phyloP scores from a whole-genome alignment of 1,284 basidiomycete genomes.

The Porphyrellus sp. region DNA sequence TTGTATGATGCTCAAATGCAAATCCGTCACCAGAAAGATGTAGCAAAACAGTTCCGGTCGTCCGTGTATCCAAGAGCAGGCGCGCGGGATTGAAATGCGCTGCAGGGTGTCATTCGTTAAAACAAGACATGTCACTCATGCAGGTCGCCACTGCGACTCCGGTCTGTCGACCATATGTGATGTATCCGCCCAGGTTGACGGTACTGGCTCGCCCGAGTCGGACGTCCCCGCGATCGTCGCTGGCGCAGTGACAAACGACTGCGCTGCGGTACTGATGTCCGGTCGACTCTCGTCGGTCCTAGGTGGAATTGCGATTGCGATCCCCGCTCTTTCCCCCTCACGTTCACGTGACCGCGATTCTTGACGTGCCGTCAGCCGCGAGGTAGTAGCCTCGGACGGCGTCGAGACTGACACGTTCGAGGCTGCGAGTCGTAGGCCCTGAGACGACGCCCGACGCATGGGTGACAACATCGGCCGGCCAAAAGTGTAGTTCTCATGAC shows the following conservation, averaged over 20 bases:
- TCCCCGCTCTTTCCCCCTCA: conserved; percentile 14
- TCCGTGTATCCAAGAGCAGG: conserved; percentile 20
- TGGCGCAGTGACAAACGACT: conserved; percentile 64
- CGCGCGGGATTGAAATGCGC: neutral
- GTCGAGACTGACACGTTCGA: conserved; percentile 26
- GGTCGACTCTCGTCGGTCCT: conserved; percentile 41
- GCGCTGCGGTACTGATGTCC: conserved; percentile 64
- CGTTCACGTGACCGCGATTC: conserved; percentile 14
- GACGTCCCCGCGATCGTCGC: conserved; percentile 52
- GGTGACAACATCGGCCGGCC: conserved; percentile 48
- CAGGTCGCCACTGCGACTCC: conserved; percentile 22
- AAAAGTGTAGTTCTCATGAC: conserved; percentile 68
- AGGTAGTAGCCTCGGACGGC: conserved; percentile 29
- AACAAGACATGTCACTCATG: conserved; percentile 10
- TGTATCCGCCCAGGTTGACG: conserved; percentile 39
- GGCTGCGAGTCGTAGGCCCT: conserved; percentile 13
- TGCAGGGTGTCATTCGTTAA: neutral
- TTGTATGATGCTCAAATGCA: conserved; percentile 22
- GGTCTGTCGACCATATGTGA: conserved; percentile 42
- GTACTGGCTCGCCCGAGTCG: conserved; percentile 33
- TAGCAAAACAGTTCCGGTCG: conserved; percentile 11
- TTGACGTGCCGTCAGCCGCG: conserved; percentile 20
- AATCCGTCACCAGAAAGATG: neutral
- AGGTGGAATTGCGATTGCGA: conserved; percentile 18
- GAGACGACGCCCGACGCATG: conserved; percentile 21